A percentile compares a stretch with the other conserved stretches of the same genome.
Conservation (phyloP, 352 stramenopile species). For the Pythium dissotocum region DNA sequence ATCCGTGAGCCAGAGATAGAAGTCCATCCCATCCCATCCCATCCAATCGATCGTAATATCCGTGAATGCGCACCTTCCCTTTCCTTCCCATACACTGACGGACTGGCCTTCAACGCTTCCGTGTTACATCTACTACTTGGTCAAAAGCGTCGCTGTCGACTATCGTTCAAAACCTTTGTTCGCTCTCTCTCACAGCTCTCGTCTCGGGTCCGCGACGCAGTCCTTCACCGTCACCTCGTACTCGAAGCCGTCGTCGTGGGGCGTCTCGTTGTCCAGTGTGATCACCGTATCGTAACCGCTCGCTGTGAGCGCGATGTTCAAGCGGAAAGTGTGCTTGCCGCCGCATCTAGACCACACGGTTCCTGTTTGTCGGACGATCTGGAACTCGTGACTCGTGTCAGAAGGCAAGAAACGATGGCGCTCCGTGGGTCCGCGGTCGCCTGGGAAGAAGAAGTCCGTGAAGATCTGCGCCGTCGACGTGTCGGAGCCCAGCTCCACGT, state of each 20-base stretch:
- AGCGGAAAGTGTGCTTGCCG: constrained; percentile 18
- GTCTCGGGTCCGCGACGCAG: constrained; percentile 18
- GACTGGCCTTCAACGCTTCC: neutral
- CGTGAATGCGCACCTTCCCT: constrained; percentile 9
- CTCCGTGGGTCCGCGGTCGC: constrained; percentile 13
- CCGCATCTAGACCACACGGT: constrained; percentile 36
- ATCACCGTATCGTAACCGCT: constrained; percentile 22
- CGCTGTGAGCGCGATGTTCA: constrained; percentile 36
- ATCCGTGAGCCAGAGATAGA: constrained; percentile 4
- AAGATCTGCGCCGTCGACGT: constrained; percentile 18
- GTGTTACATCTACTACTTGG: neutral
- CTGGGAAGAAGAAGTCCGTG: constrained; percentile 28
- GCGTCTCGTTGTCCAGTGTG: constrained; percentile 10
- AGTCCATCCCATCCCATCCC: neutral
- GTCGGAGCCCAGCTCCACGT: constrained; percentile 16
- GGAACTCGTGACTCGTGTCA: constrained; percentile 20
- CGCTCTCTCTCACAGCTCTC: constrained; percentile 14
- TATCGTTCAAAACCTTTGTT: neutral
- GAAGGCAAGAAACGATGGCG: constrained; percentile 24
- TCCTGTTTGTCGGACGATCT: neutral
- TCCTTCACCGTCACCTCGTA: constrained; percentile 24
- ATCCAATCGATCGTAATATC: constrained; percentile 6
- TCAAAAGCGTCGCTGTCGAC: neutral
- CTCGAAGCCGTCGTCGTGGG: constrained; percentile 15
- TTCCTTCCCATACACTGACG: constrained; percentile 3